Evolutionary conservation across 164 flowering plant species (phyloP).

Genomic region (Vitis riparia): DNA sequence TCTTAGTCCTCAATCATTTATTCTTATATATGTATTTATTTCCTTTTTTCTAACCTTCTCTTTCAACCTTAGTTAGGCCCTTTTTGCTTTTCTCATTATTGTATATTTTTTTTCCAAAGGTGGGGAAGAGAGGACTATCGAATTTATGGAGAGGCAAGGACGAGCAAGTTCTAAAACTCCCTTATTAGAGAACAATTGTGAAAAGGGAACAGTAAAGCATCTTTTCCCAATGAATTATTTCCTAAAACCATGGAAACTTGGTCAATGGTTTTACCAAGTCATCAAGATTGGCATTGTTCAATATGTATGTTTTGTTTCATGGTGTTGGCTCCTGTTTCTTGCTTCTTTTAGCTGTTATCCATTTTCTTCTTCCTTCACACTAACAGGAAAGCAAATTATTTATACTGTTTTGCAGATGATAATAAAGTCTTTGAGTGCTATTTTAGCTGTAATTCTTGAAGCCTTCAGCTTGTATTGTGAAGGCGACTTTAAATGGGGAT

Average conservation of each 20-base stretch:
- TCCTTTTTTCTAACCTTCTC: not conserved
- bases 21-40: not conserved
- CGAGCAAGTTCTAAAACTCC: conserved; percentile 59
- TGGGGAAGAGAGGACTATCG: conserved; percentile 85
- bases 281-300: conserved; percentile 93
- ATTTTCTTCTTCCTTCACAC: not conserved
- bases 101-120: conserved; percentile 35
- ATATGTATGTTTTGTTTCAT: conserved; percentile 67
- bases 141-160: conserved; percentile 86
- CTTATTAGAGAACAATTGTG: conserved; percentile 57
- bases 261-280: conserved; percentile 87
- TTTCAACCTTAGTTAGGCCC: not conserved
- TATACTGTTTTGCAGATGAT: conserved; percentile 65
- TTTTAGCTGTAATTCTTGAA: conserved; percentile 84
- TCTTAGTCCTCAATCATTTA: not conserved
- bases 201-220: conserved; percentile 73
- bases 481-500: conserved; percentile 84
- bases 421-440: conserved; percentile 69
- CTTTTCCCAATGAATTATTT: conserved; percentile 86
- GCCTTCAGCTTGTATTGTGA: conserved; percentile 90
- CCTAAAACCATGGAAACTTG: conserved; percentile 87
- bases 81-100: not conserved
- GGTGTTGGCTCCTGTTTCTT: not conserved
- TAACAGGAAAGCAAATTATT: not conserved
- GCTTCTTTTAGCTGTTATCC: not conserved